phyloP scores from a whole-genome alignment of 192 early-diverging fungal genomes.

The Allomyces macrogynus region DNA sequence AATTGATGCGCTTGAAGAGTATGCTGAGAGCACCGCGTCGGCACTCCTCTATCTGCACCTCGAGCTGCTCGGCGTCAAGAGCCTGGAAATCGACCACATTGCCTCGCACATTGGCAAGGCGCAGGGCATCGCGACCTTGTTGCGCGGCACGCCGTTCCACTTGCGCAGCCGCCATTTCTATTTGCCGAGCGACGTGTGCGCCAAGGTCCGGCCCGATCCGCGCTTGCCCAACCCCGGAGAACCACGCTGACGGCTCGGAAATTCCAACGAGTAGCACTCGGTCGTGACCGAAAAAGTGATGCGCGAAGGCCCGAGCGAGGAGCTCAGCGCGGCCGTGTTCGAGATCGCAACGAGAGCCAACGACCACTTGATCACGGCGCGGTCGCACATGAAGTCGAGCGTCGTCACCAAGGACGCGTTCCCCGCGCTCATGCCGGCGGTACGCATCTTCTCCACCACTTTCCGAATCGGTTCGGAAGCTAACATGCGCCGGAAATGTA shows the following conservation, averaged over 20 bases:
- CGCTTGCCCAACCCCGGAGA: not conserved
- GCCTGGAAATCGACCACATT: conserved; percentile 68
- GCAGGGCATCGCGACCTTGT: conserved; percentile 53
- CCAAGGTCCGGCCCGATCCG: conserved; percentile 28
- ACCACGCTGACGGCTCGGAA: not conserved
- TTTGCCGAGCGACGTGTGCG: conserved; percentile 53
- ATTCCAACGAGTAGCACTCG: conserved; percentile 27
- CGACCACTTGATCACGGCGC: conserved; percentile 51
- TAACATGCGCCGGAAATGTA: conserved; percentile 7
- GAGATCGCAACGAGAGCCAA: conserved; percentile 68
- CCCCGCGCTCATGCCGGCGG: conserved; percentile 49
- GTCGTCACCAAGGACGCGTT: conserved; percentile 32
- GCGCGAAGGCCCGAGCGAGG: conserved; percentile 24
- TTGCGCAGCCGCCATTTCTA: conserved; percentile 42
- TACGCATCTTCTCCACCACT: conserved; percentile 10
- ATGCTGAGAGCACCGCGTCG: conserved; percentile 72
- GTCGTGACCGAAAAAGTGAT: conserved; percentile 58
- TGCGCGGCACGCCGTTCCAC: conserved; percentile 53
- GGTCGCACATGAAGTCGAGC: conserved; percentile 27
- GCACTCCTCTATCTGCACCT: conserved; percentile 76
- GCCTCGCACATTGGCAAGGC: conserved; percentile 81
- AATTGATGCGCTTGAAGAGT: conserved; percentile 56
- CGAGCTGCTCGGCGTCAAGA: conserved; percentile 60
- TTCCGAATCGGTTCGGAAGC: not conserved
- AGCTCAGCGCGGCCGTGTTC: conserved; percentile 58